Evolutionary conservation across 176 grass and related monocot species (phyloP).

Genomic region (Triticum dicoccoides): DNA sequence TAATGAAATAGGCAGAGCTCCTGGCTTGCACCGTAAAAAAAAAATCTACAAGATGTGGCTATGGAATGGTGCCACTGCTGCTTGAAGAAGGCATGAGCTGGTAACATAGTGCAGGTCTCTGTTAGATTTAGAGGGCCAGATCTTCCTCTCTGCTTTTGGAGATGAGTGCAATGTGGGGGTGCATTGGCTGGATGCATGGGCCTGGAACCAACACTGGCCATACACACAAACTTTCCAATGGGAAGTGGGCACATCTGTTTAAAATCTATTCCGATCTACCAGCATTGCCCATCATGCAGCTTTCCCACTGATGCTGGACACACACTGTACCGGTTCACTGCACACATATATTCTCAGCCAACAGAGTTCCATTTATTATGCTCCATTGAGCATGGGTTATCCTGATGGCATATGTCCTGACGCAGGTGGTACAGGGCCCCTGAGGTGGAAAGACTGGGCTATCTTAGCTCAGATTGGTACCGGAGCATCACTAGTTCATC

Average conservation of each 20-base stretch:
- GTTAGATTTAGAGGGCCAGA: conserved; percentile 51
- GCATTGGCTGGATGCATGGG: conserved; percentile 34
- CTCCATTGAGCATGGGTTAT: conserved; percentile 7
- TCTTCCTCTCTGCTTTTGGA: conserved; percentile 46
- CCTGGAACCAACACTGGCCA: conserved; percentile 43
- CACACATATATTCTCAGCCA: conserved; percentile 41
- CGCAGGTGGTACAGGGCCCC: conserved; percentile 22
- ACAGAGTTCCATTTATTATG: background rate
- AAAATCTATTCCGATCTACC: conserved; percentile 37
- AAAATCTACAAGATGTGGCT: too few species aligned
- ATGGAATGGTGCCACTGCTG: background rate
- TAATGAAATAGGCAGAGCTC: too few species aligned
- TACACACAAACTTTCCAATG: conserved; percentile 36
- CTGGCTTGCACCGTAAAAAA: too few species aligned
- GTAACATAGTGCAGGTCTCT: conserved; percentile 44
- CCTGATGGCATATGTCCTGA: conserved; percentile 36
- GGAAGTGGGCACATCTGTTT: conserved; percentile 32
- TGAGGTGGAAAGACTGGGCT: conserved; percentile 32
- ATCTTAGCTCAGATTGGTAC: conserved; percentile 28
- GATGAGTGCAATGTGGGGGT: conserved; percentile 36
- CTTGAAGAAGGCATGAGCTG: conserved; percentile 22
- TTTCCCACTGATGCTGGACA: conserved; percentile 42
- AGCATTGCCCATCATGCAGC: conserved; percentile 32
- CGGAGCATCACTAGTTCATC: conserved; percentile 13
- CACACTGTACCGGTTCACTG: conserved; percentile 21